Evolutionary conservation across 2,329 filamentous ascomycete genomes (phyloP).

Genomic region (Trichophyton rubrum): DNA sequence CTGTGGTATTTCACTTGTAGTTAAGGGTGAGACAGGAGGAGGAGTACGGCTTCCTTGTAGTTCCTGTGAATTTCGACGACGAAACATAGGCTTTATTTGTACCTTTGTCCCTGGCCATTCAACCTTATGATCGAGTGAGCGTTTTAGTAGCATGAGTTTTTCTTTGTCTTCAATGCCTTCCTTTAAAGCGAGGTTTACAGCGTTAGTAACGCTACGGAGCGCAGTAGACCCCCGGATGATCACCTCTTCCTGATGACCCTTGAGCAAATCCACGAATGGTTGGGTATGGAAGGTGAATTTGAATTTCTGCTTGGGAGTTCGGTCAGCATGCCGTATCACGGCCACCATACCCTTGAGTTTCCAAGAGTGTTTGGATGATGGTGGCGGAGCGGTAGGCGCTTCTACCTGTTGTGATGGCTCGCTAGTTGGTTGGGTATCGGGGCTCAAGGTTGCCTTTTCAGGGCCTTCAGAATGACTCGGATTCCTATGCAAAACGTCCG

Average conservation of each 20-base stretch:
- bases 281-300: constrained; percentile 98
- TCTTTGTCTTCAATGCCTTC: constrained; percentile 70
- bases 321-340: constrained; percentile 89
- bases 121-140: constrained; percentile 83
- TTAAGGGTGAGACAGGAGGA: constrained; percentile 5
- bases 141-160: constrained; percentile 75
- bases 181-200: constrained; percentile 67
- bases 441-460: background rate
- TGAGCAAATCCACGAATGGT: constrained; percentile 87
- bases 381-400: constrained; percentile 40
- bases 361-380: constrained; percentile 82
- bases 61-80: constrained; percentile 65
- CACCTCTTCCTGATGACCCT: constrained; percentile 92
- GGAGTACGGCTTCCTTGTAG: constrained; percentile 21
- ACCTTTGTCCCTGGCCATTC: constrained; percentile 94
- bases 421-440: background rate
- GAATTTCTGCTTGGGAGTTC: constrained; percentile 97
- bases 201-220: constrained; percentile 74
- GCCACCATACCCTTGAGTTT: constrained; percentile 96
- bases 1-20: constrained; percentile 9
- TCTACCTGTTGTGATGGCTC: background rate
- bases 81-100: constrained; percentile 98
- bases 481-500: background rate
- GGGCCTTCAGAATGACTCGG: background rate
- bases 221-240: constrained; percentile 85